phyloP scores from a whole-genome alignment of 2,329 filamentous ascomycete species.

The Hymenoscyphus repandus region DNA sequence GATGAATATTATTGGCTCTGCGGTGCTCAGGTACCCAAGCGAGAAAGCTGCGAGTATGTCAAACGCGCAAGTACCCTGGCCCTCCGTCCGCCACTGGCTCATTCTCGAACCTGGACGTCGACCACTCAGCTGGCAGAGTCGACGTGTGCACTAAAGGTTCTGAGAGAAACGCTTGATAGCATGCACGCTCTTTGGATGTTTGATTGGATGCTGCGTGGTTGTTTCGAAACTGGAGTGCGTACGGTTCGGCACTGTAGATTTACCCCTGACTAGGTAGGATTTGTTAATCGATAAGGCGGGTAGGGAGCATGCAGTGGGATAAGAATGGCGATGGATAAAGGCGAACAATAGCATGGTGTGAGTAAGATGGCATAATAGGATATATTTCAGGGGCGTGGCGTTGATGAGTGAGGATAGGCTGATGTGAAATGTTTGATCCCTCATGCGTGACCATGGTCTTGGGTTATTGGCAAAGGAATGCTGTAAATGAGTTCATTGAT shows the following conservation, averaged over 20 bases:
- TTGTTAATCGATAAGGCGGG: background rate
- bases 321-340: background rate
- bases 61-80: no score
- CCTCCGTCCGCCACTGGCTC: no score
- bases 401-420: no score
- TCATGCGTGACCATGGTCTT: no score
- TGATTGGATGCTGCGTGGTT: conserved; percentile 19
- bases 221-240: conserved; percentile 13
- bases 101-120: no score
- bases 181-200: conserved; percentile 10
- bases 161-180: conserved; percentile 8
- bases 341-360: background rate
- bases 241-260: conserved; percentile 3
- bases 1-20: no score
- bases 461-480: no score
- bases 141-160: no score
- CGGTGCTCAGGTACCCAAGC: no score
- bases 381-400: background rate
- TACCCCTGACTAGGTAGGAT: conserved; percentile 12
- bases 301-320: background rate
- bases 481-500: no score
- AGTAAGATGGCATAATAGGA: background rate
- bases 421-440: no score
- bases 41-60: no score
- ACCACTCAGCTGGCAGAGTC: background rate